Evolutionary conservation across 192 early-diverging fungal genomes (phyloP), one percentile per base, ranked within the genome.

Genomic region (Physocladia obscura): DNA sequence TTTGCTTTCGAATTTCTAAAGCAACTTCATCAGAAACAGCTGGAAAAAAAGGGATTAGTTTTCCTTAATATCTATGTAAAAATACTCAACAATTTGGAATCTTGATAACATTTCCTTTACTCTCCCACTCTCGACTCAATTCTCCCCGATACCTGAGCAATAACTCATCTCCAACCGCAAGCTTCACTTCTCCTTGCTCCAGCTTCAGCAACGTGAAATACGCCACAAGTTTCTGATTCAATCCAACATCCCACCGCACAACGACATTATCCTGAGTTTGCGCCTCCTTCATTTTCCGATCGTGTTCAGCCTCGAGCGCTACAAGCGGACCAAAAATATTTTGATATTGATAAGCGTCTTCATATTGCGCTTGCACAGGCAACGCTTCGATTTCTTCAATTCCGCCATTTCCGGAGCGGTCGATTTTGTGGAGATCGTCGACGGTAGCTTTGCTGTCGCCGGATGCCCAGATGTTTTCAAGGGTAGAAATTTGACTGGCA

Each of bases 341-440:
- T 72, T 94, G 95, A 77, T 98, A 99, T 75, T 95, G 93, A 77
- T 95, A 95, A 1, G 95, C 96, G 79, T 99, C 96, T 51, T 98
- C 94, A 17, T 84, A 92, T 80, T 82, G 82, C 55, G 97, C 78
- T 44, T 90, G 70, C 11, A 97, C 93, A 29, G 90, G 89, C 61
- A 90, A 83, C 37, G 92, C 89, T 39, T 96, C 94, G 48, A 93
- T 92, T 52, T 94, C 90, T 19, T 60, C 69, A 11, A 35, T 56
- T n/a, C 30, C 55, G 1, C 88, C 88, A n/a, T n/a, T n/a, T 37
- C 89, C 90, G 40, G n/a, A 8, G 11, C 11, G n/a, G 48, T 62
- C 61, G 2, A 89, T 89, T 55, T 87, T 89, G 26, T 91, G 89
- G 37, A 93, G 76, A 76, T 95, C 94, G 63, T 91, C 93, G 44